Percentiles rank a stretch among this genome's conserved stretches.
Conservation (phyloP, 2,329 filamentous ascomycete species). For the Pseudogymnoascus sp. region DNA sequence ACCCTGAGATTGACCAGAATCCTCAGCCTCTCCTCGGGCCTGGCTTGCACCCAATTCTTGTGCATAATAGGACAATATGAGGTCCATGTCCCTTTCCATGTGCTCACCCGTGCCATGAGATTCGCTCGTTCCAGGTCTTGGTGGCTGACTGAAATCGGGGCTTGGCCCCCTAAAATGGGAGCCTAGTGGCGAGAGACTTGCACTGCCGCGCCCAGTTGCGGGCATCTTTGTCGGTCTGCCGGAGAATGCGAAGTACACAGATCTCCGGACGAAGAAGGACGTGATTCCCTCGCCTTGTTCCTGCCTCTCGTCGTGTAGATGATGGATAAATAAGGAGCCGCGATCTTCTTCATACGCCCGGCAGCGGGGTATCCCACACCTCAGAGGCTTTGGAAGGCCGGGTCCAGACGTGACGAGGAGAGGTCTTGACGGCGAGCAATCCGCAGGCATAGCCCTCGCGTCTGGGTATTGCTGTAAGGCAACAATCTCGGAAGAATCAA, state of each 20-base stretch:
- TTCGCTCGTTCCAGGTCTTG: too few species aligned
- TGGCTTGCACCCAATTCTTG: too few species aligned
- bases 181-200: too few species aligned
- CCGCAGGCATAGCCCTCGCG: background rate
- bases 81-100: too few species aligned
- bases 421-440: background rate
- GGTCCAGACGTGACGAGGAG: conserved; percentile 13
- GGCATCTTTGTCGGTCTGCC: conserved; percentile 14
- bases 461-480: conserved; percentile 10
- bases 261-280: conserved; percentile 21
- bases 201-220: too few species aligned
- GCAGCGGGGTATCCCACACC: conserved; percentile 11
- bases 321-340: conserved; percentile 17
- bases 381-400: background rate
- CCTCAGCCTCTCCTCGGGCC: too few species aligned
- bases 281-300: conserved; percentile 17
- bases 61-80: too few species aligned
- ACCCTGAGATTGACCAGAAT: too few species aligned
- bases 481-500: conserved; percentile 4
- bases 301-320: conserved; percentile 17
- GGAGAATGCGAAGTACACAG: conserved; percentile 23
- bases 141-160: background rate
- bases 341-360: conserved; percentile 14
- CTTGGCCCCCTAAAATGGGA: background rate
- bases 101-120: too few species aligned